phyloP scores from a whole-genome alignment of 306 rosid species.

The Castanea crenata region DNA sequence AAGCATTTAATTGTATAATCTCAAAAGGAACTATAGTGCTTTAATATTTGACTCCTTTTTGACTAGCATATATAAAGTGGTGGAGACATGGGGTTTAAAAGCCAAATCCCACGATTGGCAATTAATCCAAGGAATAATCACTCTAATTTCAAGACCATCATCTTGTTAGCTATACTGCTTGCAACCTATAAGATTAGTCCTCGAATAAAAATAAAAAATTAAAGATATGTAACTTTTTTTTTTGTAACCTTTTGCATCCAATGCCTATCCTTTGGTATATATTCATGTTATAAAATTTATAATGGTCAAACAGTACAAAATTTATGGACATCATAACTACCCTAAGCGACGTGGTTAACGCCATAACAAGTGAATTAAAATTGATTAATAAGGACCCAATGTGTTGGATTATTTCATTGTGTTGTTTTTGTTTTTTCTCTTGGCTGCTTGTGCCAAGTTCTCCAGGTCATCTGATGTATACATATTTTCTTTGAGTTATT shows the following conservation, averaged over 20 bases:
- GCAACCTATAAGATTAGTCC: neutral
- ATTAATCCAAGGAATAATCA: neutral
- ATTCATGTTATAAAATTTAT: neutral
- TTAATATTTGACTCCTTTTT: neutral
- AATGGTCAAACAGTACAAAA: neutral
- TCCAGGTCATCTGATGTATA: too few species aligned
- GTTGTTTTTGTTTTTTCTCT: too few species aligned
- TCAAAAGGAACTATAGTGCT: neutral
- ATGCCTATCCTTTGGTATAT: neutral
- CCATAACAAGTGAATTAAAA: neutral
- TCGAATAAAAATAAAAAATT: neutral
- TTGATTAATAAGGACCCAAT: neutral
- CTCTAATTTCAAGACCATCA: neutral
- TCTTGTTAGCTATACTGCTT: too few species aligned
- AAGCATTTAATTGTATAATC: neutral
- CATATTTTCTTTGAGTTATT: too few species aligned
- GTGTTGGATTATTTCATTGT: too few species aligned
- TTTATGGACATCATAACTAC: too few species aligned
- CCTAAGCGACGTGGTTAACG: neutral
- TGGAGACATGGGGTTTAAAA: neutral
- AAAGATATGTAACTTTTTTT: neutral
- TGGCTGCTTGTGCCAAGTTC: too few species aligned
- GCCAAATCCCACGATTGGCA: neutral
- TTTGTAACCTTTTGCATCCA: neutral
- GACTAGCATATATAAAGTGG: neutral